phyloP scores from a whole-genome alignment of 108 stramenopile species.

The Nitzschia sp. region DNA sequence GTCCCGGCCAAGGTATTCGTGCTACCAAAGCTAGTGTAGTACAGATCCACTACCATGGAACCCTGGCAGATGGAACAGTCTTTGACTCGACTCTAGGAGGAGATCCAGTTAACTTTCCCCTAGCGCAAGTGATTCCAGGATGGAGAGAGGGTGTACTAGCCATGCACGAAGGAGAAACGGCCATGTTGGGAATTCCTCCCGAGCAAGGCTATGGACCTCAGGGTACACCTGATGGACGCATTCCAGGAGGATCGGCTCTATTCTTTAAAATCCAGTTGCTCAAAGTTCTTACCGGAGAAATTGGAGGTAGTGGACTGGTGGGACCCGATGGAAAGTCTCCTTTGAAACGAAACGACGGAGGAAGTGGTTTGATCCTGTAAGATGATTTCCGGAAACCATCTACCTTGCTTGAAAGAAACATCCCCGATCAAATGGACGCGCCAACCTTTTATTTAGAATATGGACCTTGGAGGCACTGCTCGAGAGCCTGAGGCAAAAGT shows the following conservation, averaged over 20 bases:
- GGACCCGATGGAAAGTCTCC: constrained; percentile 65
- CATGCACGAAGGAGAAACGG: constrained; percentile 87
- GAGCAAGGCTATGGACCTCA: constrained; percentile 75
- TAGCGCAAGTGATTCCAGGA: constrained; percentile 75
- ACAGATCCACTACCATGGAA: constrained; percentile 82
- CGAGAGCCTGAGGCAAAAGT: too few species aligned
- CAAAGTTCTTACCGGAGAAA: constrained; percentile 73
- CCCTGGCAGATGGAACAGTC: constrained; percentile 83
- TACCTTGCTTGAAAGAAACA: too few species aligned
- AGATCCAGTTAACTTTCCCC: constrained; percentile 73
- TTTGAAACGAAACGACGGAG: constrained; percentile 29
- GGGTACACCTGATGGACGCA: constrained; percentile 81
- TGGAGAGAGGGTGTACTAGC: constrained; percentile 72
- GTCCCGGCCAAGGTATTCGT: constrained; percentile 59
- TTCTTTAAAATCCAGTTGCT: constrained; percentile 87
- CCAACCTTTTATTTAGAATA: too few species aligned
- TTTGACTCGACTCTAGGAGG: constrained; percentile 77
- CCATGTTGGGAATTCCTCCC: constrained; percentile 85
- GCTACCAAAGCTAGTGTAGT: constrained; percentile 73
- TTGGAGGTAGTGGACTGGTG: constrained; percentile 60
- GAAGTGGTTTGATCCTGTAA: constrained; percentile 41
- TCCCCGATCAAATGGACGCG: too few species aligned
- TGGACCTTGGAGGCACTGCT: too few species aligned
- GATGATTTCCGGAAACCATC: too few species aligned
- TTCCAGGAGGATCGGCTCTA: constrained; percentile 81